A percentile compares a stretch with the other conserved stretches of the same genome.
Evolutionary conservation across 768 basidiomycete genomes (phyloP).

Genomic region (Auricularia sp.): DNA sequence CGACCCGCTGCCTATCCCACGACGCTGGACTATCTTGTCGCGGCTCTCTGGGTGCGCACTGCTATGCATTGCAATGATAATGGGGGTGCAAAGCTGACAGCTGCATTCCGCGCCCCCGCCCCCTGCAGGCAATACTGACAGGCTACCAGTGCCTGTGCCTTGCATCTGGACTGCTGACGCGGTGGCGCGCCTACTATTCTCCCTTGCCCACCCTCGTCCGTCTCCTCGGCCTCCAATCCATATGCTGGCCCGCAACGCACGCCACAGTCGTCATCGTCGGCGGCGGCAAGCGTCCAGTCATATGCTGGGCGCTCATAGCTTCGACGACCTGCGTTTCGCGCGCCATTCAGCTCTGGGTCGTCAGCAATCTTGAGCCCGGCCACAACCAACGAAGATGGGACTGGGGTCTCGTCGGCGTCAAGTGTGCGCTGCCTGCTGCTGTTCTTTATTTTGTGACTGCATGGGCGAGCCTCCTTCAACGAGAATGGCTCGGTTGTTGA

Average conservation of each 20-base stretch:
- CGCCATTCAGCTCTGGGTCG: constrained; percentile 91
- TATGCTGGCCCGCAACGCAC: constrained; percentile 94
- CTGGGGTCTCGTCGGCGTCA: constrained; percentile 60
- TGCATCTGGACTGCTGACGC: constrained; percentile 78
- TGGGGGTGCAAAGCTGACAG: background rate
- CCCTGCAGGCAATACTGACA: constrained; percentile 68
- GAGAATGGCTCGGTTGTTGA: constrained; percentile 22
- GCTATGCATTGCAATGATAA: background rate
- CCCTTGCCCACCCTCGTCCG: constrained; percentile 83
- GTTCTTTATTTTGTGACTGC: constrained; percentile 72
- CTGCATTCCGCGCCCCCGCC: constrained; percentile 2
- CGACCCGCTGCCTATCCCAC: constrained; percentile 3
- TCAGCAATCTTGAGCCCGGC: constrained; percentile 59
- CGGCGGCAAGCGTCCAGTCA: constrained; percentile 59
- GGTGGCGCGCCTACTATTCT: constrained; percentile 89
- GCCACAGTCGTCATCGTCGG: constrained; percentile 70
- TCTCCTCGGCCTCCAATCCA: constrained; percentile 84
- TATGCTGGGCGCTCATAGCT: constrained; percentile 84
- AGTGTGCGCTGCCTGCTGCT: constrained; percentile 66
- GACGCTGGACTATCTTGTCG: constrained; percentile 55
- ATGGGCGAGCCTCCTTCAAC: constrained; percentile 44
- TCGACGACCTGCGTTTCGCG: constrained; percentile 79
- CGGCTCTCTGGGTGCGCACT: constrained; percentile 58
- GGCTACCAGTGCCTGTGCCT: constrained; percentile 83
- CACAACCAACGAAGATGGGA: constrained; percentile 59